Evolutionary conservation across 176 grass and related monocot genomes (phyloP).

Genomic region (bread wheat (Triticum aestivum)): IWGSC_CS_RefSeq_v2.1 NC_057813.1:675840853-675841352

Average conservation of each 20-base stretch:
- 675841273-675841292: slow-evolving; percentile 29
- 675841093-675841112: neutral
- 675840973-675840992: slow-evolving; percentile 30
- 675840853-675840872: slow-evolving; percentile 18
- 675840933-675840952: slow-evolving; percentile 72
- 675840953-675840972: slow-evolving; percentile 75
- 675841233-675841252: neutral
- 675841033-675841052: neutral
- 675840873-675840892: neutral
- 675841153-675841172: slow-evolving; percentile 10
- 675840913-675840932: slow-evolving; percentile 78
- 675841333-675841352: neutral
- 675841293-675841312: slow-evolving; percentile 17
- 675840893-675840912: slow-evolving; percentile 85
- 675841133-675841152: neutral
- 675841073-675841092: neutral
- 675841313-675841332: slow-evolving; percentile 27
- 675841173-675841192: slow-evolving; percentile 42
- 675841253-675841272: neutral
- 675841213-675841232: neutral
- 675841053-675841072: neutral
- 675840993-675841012: neutral
- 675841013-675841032: neutral
- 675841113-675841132: neutral
- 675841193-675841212: slow-evolving; percentile 10